A percentile compares a stretch with the other conserved stretches of the same genome.
Conservation (phyloP, 2,329 filamentous ascomycete species). For the Fusarium hostae region DNA sequence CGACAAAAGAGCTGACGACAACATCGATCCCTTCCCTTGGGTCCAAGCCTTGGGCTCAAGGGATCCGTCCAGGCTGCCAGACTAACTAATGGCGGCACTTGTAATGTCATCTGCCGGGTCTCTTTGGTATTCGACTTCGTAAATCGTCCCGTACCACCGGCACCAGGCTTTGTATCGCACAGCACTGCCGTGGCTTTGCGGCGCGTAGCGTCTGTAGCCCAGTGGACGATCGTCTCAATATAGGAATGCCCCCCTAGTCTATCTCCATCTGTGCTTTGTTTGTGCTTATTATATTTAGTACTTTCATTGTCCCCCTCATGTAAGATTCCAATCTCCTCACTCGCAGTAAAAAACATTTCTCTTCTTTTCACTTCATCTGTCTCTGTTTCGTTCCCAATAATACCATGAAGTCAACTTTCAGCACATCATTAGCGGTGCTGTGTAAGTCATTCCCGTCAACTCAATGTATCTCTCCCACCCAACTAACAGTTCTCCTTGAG, state of each 20-base stretch:
- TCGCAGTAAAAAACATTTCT: neutral
- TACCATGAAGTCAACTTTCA: slow-evolving; percentile 37
- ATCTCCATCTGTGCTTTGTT: slow-evolving; percentile 21
- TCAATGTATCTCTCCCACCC: neutral
- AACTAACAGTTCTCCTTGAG: slow-evolving; percentile 35
- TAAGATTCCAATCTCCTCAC: slow-evolving; percentile 8
- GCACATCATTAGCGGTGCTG: slow-evolving; percentile 29
- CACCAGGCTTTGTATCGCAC: neutral
- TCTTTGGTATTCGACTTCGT: slow-evolving; percentile 10
- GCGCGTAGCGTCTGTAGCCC: slow-evolving; percentile 10
- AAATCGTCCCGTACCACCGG: neutral
- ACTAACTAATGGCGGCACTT: slow-evolving; percentile 23
- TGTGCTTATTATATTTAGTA: slow-evolving; percentile 29
- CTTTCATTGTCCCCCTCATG: slow-evolving; percentile 12
- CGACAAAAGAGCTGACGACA: slow-evolving; percentile 20
- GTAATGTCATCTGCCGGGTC: slow-evolving; percentile 24
- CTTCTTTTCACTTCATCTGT: neutral
- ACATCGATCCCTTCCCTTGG: slow-evolving; percentile 5
- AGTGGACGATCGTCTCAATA: slow-evolving; percentile 21
- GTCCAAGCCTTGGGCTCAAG: neutral
- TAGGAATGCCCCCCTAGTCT: slow-evolving; percentile 9
- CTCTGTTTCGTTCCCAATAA: neutral
- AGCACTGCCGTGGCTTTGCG: slow-evolving; percentile 23
- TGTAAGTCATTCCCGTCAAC: slow-evolving; percentile 31
- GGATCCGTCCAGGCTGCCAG: neutral